Percentiles rank a stretch among this genome's conserved stretches.
Conservation (phyloP, 768 basidiomycete genomes). For the Macrolepiota fuliginosa region DNA sequence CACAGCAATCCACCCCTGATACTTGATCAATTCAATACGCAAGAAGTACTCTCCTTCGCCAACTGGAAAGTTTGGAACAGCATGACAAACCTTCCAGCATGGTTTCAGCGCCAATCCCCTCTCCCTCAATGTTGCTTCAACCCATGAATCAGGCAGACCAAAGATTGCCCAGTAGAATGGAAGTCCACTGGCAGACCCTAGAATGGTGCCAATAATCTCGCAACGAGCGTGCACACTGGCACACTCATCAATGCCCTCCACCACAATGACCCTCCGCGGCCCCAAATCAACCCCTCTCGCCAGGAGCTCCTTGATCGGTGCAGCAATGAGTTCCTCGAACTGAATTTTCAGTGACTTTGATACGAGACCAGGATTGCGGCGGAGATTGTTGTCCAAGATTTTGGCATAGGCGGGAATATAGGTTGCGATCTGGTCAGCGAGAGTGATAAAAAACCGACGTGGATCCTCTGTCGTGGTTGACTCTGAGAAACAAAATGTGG, state of each 20-base stretch:
- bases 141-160: too few species aligned
- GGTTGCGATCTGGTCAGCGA: slow-evolving; percentile 1
- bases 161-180: too few species aligned
- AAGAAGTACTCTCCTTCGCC: background rate
- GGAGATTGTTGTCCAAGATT: background rate
- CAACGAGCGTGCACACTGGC: too few species aligned
- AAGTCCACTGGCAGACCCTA: too few species aligned
- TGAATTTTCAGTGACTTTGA: background rate
- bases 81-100: background rate
- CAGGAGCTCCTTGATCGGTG: background rate
- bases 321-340: background rate
- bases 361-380: background rate
- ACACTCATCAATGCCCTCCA: too few species aligned
- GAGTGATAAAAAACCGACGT: background rate
- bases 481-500: background rate
- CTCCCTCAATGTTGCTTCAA: background rate
- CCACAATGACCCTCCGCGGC: too few species aligned
- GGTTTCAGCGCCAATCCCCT: background rate
- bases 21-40: background rate
- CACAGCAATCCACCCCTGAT: too few species aligned
- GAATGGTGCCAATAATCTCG: too few species aligned
- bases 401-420: background rate
- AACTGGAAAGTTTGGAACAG: background rate
- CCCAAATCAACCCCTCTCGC: too few species aligned
- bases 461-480: background rate